Percentiles rank a stretch among this genome's conserved stretches.
Conservation (phyloP, 768 basidiomycete genomes). For the Auriscalpium vulgare region DNA sequence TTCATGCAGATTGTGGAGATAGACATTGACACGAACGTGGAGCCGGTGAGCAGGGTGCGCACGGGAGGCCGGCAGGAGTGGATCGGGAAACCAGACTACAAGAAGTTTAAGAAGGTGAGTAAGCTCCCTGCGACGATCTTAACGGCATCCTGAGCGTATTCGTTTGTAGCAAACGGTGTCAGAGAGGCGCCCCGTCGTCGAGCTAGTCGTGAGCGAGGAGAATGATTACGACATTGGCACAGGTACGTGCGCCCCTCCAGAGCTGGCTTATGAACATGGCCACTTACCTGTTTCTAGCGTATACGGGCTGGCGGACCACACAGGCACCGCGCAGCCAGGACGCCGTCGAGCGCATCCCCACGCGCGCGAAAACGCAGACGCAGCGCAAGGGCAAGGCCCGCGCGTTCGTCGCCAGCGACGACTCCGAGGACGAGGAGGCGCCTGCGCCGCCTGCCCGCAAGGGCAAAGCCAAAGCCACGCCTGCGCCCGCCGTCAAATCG, state of each 20-base stretch:
- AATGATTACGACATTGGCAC: conserved; percentile 49
- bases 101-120: conserved; percentile 62
- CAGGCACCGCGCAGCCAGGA: too few species aligned
- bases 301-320: conserved; percentile 1
- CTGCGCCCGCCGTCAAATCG: background rate
- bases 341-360: too few species aligned
- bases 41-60: background rate
- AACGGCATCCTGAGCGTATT: background rate
- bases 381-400: background rate
- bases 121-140: background rate
- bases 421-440: background rate
- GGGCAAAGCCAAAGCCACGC: background rate
- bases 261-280: background rate
- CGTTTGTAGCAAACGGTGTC: conserved; percentile 18
- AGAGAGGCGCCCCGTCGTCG: conserved; percentile 29
- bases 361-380: background rate
- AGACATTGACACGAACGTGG: conserved; percentile 30
- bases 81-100: conserved; percentile 52
- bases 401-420: background rate
- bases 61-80: conserved; percentile 19
- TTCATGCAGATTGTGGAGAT: conserved; percentile 69
- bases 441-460: background rate
- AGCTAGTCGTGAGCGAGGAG: conserved; percentile 43
- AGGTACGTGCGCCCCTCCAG: conserved; percentile 26
- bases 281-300: background rate